Evolutionary conservation across 2,329 filamentous ascomycete genomes (phyloP).

Genomic region (Eutypella sp.): DNA sequence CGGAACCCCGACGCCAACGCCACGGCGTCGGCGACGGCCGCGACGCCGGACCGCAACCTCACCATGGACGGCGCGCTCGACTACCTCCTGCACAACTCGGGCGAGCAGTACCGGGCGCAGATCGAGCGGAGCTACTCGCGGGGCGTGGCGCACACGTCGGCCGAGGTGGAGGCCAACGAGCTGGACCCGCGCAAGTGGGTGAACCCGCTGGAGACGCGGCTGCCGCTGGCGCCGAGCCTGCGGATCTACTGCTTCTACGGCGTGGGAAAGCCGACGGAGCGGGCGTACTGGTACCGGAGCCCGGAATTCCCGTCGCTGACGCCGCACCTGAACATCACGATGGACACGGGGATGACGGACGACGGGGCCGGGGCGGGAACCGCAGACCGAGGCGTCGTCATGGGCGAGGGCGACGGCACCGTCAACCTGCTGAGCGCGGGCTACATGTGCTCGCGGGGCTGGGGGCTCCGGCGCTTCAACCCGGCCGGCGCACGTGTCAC

Average conservation of each 20-base stretch:
- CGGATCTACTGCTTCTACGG: slow-evolving; percentile 99
- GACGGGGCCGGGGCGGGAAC: slow-evolving; percentile 21
- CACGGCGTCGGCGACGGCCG: too few relatives aligned
- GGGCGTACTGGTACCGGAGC: slow-evolving; percentile 81
- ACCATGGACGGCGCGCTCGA: slow-evolving; percentile 73
- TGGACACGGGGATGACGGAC: slow-evolving; percentile 59
- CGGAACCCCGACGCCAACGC: slow-evolving; percentile 56
- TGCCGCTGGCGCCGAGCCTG: slow-evolving; percentile 80
- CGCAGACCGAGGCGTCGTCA: slow-evolving; percentile 82
- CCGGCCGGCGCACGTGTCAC: slow-evolving; percentile 76
- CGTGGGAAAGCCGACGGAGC: slow-evolving; percentile 87
- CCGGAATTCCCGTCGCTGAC: slow-evolving; percentile 61
- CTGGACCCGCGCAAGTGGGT: slow-evolving; percentile 80
- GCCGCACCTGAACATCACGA: slow-evolving; percentile 67
- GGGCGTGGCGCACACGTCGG: slow-evolving; percentile 74
- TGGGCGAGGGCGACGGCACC: slow-evolving; percentile 94
- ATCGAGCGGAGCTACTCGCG: slow-evolving; percentile 76
- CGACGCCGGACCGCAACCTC: slow-evolving; percentile 66
- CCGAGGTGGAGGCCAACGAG: slow-evolving; percentile 79
- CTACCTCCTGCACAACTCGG: slow-evolving; percentile 73
- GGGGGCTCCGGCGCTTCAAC: slow-evolving; percentile 91
- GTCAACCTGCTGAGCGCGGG: slow-evolving; percentile 88
- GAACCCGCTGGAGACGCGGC: slow-evolving; percentile 83
- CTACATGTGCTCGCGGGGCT: slow-evolving; percentile 96
- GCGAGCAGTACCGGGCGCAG: slow-evolving; percentile 78